phyloP scores from a whole-genome alignment of 2,329 filamentous ascomycete genomes.

The Chrysoporthe puriensis region DNA sequence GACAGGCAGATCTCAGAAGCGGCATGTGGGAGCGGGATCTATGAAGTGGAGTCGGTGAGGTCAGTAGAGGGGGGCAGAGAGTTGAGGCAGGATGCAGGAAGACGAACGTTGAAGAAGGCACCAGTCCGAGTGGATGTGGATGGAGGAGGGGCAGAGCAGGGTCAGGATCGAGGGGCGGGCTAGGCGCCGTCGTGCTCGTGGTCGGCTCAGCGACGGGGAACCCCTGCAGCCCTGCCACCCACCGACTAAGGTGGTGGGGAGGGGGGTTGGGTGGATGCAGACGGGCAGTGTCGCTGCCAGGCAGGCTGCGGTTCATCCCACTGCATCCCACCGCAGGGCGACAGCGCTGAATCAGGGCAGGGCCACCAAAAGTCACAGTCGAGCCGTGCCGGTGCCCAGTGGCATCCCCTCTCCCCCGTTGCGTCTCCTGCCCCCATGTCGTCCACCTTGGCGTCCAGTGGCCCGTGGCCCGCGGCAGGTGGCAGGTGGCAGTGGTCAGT shows the following conservation, averaged over 20 bases:
- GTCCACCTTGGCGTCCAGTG: not conserved
- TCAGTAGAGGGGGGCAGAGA: not conserved
- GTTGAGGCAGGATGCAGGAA: not conserved
- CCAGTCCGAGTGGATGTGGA: conserved; percentile 8
- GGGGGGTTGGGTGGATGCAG: too few species aligned
- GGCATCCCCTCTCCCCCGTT: not conserved
- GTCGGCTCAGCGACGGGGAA: conserved; percentile 18
- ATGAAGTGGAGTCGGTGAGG: conserved; percentile 20
- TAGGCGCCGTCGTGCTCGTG: not conserved
- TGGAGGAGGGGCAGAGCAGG: conserved; percentile 1
- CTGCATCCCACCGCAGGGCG: too few species aligned
- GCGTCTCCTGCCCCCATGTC: not conserved
- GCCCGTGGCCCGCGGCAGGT: not conserved
- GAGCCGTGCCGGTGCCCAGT: not conserved
- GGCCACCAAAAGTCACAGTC: not conserved
- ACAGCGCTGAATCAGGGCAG: not conserved
- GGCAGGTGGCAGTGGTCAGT: conserved; percentile 2
- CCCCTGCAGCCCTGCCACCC: conserved; percentile 11
- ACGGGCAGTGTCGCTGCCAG: not conserved
- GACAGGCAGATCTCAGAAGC: not conserved
- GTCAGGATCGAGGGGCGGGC: conserved; percentile 1
- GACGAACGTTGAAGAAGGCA: conserved; percentile 5
- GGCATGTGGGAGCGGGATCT: not conserved
- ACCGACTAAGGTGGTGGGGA: not conserved
- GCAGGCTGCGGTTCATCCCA: too few species aligned